A percentile compares a stretch with the other conserved stretches of the same genome.
Evolutionary conservation across 768 basidiomycete genomes (phyloP).

Genomic region (Macrolepiota dolichaula): DNA sequence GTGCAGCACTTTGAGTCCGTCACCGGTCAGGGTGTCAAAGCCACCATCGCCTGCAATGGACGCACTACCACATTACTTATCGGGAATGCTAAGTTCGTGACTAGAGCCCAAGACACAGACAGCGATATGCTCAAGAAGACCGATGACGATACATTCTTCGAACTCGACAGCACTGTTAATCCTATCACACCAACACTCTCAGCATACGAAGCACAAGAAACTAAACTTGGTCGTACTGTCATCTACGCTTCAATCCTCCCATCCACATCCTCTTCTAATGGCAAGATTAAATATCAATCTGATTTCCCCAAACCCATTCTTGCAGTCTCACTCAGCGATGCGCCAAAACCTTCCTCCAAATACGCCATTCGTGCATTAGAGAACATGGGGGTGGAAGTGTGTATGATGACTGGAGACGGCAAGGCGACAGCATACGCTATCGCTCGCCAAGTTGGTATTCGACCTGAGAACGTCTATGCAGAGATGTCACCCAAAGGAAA

Average conservation of each 20-base stretch:
- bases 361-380: constrained; percentile 80
- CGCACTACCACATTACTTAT: constrained; percentile 61
- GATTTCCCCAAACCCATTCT: constrained; percentile 57
- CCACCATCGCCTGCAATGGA: constrained; percentile 53
- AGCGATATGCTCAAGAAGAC: constrained; percentile 59
- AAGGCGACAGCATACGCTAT: constrained; percentile 83
- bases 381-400: constrained; percentile 88
- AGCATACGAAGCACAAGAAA: constrained; percentile 69
- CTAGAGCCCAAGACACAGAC: constrained; percentile 40
- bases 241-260: constrained; percentile 75
- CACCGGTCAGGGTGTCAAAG: constrained; percentile 86
- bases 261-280: constrained; percentile 1
- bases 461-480: constrained; percentile 80
- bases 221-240: constrained; percentile 72
- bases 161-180: constrained; percentile 1
- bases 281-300: constrained; percentile 17
- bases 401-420: constrained; percentile 93
- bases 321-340: constrained; percentile 83
- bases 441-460: constrained; percentile 87
- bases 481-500: constrained; percentile 96
- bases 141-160: constrained; percentile 23
- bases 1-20: constrained; percentile 81
- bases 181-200: constrained; percentile 55
- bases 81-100: constrained; percentile 74
- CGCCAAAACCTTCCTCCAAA: constrained; percentile 79